Percentiles rank a stretch among this genome's conserved stretches.
phyloP scores from a whole-genome alignment of 2,329 filamentous ascomycete genomes.

The Nothopassalora personata region DNA sequence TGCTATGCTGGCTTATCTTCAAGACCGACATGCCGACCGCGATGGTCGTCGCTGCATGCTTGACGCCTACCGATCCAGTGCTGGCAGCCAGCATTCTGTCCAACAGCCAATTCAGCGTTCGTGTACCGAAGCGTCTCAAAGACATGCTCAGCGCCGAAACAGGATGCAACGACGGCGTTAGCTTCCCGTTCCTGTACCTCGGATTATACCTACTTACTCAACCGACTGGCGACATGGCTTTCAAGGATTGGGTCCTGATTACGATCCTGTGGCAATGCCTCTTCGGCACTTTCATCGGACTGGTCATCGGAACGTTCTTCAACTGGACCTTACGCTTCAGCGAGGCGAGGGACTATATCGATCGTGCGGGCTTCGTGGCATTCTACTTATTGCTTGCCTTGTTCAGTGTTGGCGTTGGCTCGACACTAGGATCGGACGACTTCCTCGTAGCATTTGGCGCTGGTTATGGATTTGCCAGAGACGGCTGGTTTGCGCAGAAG shows the following conservation, averaged over 20 bases:
- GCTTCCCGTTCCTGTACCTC: conserved; percentile 54
- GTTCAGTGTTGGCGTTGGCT: conserved; percentile 48
- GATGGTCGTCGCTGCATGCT: conserved; percentile 49
- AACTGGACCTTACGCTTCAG: conserved; percentile 48
- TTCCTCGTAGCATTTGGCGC: conserved; percentile 55
- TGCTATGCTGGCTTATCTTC: conserved; percentile 46
- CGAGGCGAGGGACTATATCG: conserved; percentile 42
- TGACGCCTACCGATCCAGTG: conserved; percentile 55
- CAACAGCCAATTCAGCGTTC: conserved; percentile 48
- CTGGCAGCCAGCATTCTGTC: conserved; percentile 50
- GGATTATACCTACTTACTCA: conserved; percentile 44
- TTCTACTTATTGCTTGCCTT: conserved; percentile 54
- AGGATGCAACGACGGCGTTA: conserved; percentile 53
- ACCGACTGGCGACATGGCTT: conserved; percentile 33
- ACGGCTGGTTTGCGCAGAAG: conserved; percentile 49
- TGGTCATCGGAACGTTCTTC: conserved; percentile 44
- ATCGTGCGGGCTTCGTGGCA: conserved; percentile 46
- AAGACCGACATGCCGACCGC: conserved; percentile 42
- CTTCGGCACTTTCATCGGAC: conserved; percentile 44
- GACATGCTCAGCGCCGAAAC: conserved; percentile 51
- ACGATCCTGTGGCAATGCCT: conserved; percentile 53
- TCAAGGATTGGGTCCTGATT: conserved; percentile 50
- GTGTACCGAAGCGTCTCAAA: conserved; percentile 49
- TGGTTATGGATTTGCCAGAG: conserved; percentile 50
- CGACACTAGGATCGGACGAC: conserved; percentile 50